Evolutionary conservation across 352 stramenopile species (phyloP).

Genomic region (Phytophthora sp.): DNA sequence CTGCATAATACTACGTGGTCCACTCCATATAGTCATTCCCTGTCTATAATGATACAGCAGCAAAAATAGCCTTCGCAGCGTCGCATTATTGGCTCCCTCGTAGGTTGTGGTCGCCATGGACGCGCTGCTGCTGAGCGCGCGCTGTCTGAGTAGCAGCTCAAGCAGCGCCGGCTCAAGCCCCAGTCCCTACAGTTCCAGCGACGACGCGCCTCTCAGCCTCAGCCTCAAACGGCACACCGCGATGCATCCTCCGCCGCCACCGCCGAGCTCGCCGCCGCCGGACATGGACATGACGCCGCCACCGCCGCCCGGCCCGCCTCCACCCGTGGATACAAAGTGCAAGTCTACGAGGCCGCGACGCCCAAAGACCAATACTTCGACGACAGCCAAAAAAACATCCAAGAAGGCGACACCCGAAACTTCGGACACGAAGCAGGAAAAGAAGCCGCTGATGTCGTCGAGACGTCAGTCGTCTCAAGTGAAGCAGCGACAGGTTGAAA

Average conservation of each 20-base stretch:
- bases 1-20: not conserved
- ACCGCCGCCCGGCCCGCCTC: slow-evolving; percentile 42
- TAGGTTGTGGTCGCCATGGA: slow-evolving; percentile 34
- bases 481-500: slow-evolving; percentile 14
- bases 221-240: slow-evolving; percentile 20
- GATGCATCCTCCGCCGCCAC: slow-evolving; percentile 35
- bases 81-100: not conserved
- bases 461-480: slow-evolving; percentile 13
- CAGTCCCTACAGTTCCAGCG: slow-evolving; percentile 54
- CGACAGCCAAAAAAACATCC: slow-evolving; percentile 18
- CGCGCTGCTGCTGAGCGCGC: slow-evolving; percentile 22
- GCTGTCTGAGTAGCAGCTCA: slow-evolving; percentile 37
- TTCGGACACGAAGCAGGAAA: slow-evolving; percentile 8
- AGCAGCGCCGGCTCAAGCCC: slow-evolving; percentile 43
- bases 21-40: not conserved
- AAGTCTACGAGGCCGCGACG: slow-evolving; percentile 24
- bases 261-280: slow-evolving; percentile 34
- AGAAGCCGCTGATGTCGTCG: slow-evolving; percentile 6
- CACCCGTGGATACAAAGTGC: slow-evolving; percentile 34
- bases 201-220: slow-evolving; percentile 40
- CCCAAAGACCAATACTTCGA: slow-evolving; percentile 14
- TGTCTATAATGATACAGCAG: not conserved
- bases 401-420: slow-evolving; percentile 2
- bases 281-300: slow-evolving; percentile 20
- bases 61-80: slow-evolving; percentile 19